Evolutionary conservation across 495 filamentous ascomycete genomes (phyloP).

Genomic region (Xanthoparmelia taractica): DNA sequence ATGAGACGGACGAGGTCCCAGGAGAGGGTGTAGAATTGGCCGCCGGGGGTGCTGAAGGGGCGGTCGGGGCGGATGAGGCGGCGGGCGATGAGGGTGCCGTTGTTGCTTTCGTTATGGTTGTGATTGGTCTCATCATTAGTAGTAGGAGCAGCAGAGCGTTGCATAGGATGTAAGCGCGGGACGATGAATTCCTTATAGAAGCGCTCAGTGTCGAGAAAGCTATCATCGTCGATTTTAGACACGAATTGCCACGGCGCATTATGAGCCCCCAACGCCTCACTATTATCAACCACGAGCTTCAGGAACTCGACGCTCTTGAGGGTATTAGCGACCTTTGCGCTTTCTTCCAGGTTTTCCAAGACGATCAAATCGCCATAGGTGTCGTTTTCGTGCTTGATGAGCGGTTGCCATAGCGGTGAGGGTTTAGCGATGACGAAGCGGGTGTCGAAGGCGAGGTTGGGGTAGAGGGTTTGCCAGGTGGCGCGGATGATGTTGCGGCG

Average conservation of each 20-base stretch:
- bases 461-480: slow-evolving; percentile 14
- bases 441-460: background rate
- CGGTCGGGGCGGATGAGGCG: background rate
- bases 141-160: too few species aligned
- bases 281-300: background rate
- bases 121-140: too few species aligned
- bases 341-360: slow-evolving; percentile 6
- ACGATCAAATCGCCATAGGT: slow-evolving; percentile 17
- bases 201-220: slow-evolving; percentile 3
- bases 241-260: slow-evolving; percentile 5
- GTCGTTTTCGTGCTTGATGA: slow-evolving; percentile 17
- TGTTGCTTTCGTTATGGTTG: too few species aligned
- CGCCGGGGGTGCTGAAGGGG: slow-evolving; percentile 9
- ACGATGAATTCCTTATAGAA: slow-evolving; percentile 12
- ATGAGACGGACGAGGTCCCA: slow-evolving; percentile 14
- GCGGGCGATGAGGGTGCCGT: slow-evolving; percentile 12
- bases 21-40: slow-evolving; percentile 17
- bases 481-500: slow-evolving; percentile 18
- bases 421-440: slow-evolving; percentile 13
- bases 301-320: slow-evolving; percentile 12
- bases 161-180: background rate
- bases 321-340: slow-evolving; percentile 3
- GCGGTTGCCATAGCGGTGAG: slow-evolving; percentile 2
- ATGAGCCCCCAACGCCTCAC: background rate
- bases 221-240: slow-evolving; percentile 18